Evolutionary conservation across 768 basidiomycete species (phyloP), one percentile per base, ranked within the genome.

Genomic region (Cytidiella melzeri): DNA sequence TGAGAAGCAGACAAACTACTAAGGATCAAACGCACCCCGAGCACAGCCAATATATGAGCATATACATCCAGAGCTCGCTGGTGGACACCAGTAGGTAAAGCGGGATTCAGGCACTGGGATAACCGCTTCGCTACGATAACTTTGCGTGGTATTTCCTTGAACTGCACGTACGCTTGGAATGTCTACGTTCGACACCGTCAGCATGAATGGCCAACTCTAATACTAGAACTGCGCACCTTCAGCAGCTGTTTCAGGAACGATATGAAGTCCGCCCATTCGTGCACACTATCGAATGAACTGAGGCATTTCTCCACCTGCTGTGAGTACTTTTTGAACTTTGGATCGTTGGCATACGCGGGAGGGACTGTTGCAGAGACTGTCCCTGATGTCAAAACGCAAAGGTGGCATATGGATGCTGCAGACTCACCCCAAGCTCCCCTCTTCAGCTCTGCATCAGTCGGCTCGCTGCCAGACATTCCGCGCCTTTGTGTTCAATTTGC

Each of bases 261-360:
- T 62, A 96, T 98, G 65, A 93, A 98, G 70, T 99, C 96, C 52
- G 96, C 94, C 96, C 96, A 99, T 71, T 99, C 96, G 50, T 95
- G 91, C 51, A 96, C 92, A 61, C 83, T 90, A 61, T 96, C 93
- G 61, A 99, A 98, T 1, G 92, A 84, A 53, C 83, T 86, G 41
- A 99, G 74, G 57, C 89, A 92, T 68, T 86, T 87, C 64, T 99
- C 96, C 42, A 99, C 90, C 59, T 92, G 88, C 48, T 86, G 83
- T 0, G 84, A 74, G 68, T 92, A 97, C 69, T 96, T 96, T 73
- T 89, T 92, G 72, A 83, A 96, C 65, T 93, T 94, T 12, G 91
- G 87, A 71, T 98, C 94, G 7, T 83, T 79, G 23, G 81, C 76
- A 59, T 81, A 82, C 12, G 71, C 61, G 48, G 80, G 79, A 34